Evolutionary conservation across 352 stramenopile genomes (phyloP).

Genomic region (Phytophthora cactorum): DNA sequence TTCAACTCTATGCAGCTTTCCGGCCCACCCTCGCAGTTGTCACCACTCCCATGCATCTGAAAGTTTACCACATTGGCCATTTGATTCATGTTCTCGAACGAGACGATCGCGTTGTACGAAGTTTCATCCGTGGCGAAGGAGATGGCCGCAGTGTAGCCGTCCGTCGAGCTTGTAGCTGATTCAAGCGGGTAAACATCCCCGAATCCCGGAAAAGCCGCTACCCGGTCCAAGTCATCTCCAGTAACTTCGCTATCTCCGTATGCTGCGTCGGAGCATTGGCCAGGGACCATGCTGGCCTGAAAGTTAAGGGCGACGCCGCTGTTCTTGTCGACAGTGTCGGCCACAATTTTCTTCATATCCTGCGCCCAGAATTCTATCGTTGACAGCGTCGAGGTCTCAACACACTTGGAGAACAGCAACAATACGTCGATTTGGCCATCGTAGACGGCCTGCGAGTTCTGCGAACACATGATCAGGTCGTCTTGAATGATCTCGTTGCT

Average conservation of each 20-base stretch:
- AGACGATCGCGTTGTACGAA: conserved; percentile 43
- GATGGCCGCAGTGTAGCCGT: conserved; percentile 38
- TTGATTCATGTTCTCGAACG: conserved; percentile 35
- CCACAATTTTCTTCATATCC: conserved; percentile 29
- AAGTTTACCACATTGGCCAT: conserved; percentile 49
- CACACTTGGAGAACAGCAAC: conserved; percentile 62
- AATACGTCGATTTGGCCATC: conserved; percentile 45
- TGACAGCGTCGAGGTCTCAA: conserved; percentile 39
- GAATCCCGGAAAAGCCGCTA: conserved; percentile 36
- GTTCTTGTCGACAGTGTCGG: conserved; percentile 9
- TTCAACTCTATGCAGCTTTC: conserved; percentile 45
- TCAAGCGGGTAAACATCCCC: conserved; percentile 34
- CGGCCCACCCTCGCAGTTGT: conserved; percentile 27
- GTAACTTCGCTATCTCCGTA: conserved; percentile 15
- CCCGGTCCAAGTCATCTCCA: conserved; percentile 27
- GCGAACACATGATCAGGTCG: conserved; percentile 31
- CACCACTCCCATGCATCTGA: conserved; percentile 22
- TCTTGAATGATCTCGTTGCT: conserved; percentile 18
- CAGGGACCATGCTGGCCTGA: conserved; percentile 42
- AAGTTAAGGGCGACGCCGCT: conserved; percentile 29
- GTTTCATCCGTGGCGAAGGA: conserved; percentile 43
- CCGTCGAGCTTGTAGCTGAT: conserved; percentile 6
- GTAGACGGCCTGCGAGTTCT: conserved; percentile 14
- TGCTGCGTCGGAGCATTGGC: conserved; percentile 29
- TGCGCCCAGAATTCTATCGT: conserved; percentile 51